Percentiles rank a stretch among this genome's conserved stretches.
Conservation (phyloP, 2,329 filamentous ascomycete species). For the Claviceps lovelessii region DNA sequence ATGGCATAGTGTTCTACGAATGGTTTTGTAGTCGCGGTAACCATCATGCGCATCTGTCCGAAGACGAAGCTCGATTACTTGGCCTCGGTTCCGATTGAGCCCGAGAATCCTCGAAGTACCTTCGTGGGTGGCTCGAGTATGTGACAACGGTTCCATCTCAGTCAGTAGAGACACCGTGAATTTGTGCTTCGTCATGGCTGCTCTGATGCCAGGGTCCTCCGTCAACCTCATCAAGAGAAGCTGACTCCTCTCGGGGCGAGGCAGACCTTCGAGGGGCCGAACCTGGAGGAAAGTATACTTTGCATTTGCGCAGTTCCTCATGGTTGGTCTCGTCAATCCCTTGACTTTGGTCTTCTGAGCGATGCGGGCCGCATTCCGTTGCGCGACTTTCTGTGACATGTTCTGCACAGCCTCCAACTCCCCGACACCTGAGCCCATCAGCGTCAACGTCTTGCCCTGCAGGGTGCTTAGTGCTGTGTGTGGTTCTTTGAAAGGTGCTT, state of each 20-base stretch:
- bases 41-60: conserved; percentile 92
- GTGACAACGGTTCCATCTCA: conserved; percentile 81
- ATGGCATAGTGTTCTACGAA: conserved; percentile 84
- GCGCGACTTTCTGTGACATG: conserved; percentile 33
- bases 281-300: conserved; percentile 72
- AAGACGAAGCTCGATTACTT: conserved; percentile 79
- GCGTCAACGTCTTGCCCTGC: conserved; percentile 43
- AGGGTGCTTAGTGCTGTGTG: conserved; percentile 34
- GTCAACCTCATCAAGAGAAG: conserved; percentile 62
- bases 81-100: conserved; percentile 72
- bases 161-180: conserved; percentile 78
- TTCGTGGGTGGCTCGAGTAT: conserved; percentile 60
- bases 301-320: conserved; percentile 25
- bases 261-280: conserved; percentile 62
- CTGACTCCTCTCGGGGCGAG: conserved; percentile 55
- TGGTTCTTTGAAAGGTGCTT: conserved; percentile 48
- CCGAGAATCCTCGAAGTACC: conserved; percentile 64
- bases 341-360: conserved; percentile 17
- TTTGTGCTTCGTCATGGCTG: conserved; percentile 68
- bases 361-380: conserved; percentile 29
- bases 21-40: conserved; percentile 82
- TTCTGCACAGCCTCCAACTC: conserved; percentile 42
- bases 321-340: conserved; percentile 6
- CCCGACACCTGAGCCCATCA: conserved; percentile 49
- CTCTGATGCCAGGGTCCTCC: conserved; percentile 71